These are phyloP conservation scores for Yamadazyma atmosphaerica DNA, from an alignment of 1,139 yeast genomes.

Conservation along the genomic window DNA sequence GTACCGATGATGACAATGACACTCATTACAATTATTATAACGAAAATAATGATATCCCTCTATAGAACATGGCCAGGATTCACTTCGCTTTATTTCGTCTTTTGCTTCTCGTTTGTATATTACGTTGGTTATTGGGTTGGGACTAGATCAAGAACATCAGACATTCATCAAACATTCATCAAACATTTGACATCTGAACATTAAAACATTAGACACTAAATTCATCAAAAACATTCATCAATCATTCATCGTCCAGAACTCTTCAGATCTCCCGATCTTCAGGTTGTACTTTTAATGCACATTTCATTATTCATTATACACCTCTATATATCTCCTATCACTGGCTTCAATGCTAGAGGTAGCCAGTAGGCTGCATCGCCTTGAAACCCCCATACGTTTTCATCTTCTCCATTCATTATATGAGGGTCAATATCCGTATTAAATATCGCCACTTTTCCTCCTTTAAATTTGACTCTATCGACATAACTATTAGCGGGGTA, in stretches of 20 bases:
- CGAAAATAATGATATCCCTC: constrained; percentile 3
- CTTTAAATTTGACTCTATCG: constrained; percentile 67
- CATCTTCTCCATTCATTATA: constrained; percentile 39
- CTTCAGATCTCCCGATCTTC: too few relatives aligned
- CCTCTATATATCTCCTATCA: constrained; percentile 28
- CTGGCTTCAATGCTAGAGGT: constrained; percentile 65
- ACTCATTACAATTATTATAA: constrained; percentile 3
- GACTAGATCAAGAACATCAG: too few relatives aligned
- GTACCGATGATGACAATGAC: constrained; percentile 5
- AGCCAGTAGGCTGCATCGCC: constrained; percentile 80
- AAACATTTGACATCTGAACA: too few relatives aligned
- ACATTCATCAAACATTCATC: too few relatives aligned
- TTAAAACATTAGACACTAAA: too few relatives aligned
- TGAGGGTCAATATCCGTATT: constrained; percentile 62
- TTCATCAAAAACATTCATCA: too few relatives aligned
- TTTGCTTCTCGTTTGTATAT: not conserved
- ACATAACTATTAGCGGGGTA: constrained; percentile 94
- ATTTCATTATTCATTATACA: too few relatives aligned
- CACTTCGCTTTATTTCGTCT: not conserved
- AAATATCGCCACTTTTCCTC: constrained; percentile 84
- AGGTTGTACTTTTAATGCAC: too few relatives aligned
- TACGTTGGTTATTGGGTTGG: too few relatives aligned
- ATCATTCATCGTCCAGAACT: too few relatives aligned
- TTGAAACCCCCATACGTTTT: constrained; percentile 64
- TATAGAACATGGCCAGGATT: not conserved